A percentile compares a stretch with the other conserved stretches of the same genome.
phyloP scores from a whole-genome alignment of 345 rosid genomes.

The Populus simonii region DNA sequence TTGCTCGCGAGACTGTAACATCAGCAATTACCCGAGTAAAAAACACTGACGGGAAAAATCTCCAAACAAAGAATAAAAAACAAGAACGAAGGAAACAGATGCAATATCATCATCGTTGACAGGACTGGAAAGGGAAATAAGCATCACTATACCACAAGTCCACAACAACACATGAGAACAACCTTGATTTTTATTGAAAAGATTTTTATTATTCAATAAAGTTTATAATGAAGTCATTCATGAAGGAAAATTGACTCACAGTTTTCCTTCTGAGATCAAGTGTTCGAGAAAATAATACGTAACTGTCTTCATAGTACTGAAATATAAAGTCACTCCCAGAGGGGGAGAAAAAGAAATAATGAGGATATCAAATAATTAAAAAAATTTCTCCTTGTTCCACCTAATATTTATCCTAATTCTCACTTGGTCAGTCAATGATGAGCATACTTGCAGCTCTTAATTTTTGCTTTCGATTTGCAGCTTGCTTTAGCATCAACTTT shows the following conservation, averaged over 20 bases:
- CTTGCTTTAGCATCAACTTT: not conserved
- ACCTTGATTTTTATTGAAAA: not conserved
- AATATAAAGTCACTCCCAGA: slow-evolving; percentile 5
- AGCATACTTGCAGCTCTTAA: not conserved
- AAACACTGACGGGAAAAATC: too few species aligned
- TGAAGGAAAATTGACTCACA: not conserved
- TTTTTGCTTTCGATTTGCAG: not conserved
- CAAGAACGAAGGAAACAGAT: too few species aligned
- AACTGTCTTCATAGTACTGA: not conserved
- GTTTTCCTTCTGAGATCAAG: not conserved
- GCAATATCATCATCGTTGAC: not conserved
- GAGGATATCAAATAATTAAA: slow-evolving; percentile 16
- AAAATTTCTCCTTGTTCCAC: not conserved
- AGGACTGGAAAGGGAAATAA: not conserved
- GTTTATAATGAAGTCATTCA: not conserved
- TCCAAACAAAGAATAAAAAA: too few species aligned
- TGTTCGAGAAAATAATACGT: not conserved
- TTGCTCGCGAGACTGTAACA: too few species aligned
- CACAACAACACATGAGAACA: not conserved
- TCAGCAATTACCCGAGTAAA: too few species aligned
- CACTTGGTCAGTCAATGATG: not conserved
- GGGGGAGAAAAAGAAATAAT: not conserved
- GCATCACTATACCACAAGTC: not conserved
- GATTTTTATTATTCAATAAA: not conserved
- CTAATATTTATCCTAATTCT: not conserved